Evolutionary conservation across 352 stramenopile species (phyloP).

Genomic region (Globisporangium camurandrum): DNA sequence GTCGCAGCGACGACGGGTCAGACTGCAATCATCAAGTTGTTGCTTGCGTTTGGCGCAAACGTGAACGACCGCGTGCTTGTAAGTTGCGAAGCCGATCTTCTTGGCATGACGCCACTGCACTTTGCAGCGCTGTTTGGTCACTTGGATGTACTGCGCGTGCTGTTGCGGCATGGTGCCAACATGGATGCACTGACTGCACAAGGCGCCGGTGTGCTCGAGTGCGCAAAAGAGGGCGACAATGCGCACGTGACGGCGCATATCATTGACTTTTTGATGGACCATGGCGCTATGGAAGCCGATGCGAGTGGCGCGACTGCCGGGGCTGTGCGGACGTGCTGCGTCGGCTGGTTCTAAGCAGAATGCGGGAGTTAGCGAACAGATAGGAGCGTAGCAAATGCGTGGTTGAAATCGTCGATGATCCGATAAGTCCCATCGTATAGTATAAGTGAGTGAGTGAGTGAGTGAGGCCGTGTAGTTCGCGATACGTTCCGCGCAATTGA

Average conservation of each 20-base stretch:
- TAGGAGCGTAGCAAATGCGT: no score
- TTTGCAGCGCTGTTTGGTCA: constrained; percentile 13
- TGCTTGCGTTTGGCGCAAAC: constrained; percentile 17
- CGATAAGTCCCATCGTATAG: no score
- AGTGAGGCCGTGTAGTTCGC: no score
- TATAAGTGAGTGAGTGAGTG: no score
- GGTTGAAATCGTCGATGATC: no score
- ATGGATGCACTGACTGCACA: constrained; percentile 13
- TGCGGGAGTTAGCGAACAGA: not conserved
- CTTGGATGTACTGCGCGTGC: constrained; percentile 10
- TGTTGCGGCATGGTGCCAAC: constrained; percentile 12
- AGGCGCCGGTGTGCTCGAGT: constrained; percentile 13
- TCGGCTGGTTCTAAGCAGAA: constrained; percentile 7
- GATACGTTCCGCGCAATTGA: no score
- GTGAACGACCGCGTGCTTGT: constrained; percentile 14
- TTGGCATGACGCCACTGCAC: constrained; percentile 16
- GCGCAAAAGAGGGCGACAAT: constrained; percentile 13
- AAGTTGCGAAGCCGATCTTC: constrained; percentile 7
- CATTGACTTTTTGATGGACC: constrained; percentile 10
- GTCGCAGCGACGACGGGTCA: constrained; percentile 22
- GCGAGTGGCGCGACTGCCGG: constrained; percentile 7
- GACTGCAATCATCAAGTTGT: constrained; percentile 17
- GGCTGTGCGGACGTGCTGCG: constrained; percentile 10
- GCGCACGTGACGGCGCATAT: constrained; percentile 13
- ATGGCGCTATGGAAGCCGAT: constrained; percentile 12